Conservation (phyloP, 116 monocot species). For the Iris pallida region DNA sequence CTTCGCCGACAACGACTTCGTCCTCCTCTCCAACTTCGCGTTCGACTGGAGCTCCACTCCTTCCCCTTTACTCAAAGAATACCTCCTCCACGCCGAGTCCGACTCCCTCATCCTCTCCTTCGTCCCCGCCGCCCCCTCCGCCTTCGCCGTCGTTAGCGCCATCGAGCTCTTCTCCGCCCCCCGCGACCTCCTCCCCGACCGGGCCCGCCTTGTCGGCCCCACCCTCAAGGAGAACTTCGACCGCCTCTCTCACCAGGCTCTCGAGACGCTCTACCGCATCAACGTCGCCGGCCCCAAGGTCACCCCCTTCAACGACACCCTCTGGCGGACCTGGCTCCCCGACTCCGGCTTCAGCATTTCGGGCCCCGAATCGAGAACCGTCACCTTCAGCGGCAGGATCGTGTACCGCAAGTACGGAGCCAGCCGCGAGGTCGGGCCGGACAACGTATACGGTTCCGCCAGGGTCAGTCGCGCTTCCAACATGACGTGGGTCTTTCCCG, state of each 20-base stretch:
- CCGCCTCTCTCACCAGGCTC: slow-evolving; percentile 34
- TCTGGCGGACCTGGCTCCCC: slow-evolving; percentile 81
- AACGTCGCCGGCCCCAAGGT: slow-evolving; percentile 73
- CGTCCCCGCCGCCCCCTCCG: slow-evolving; percentile 22
- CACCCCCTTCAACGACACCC: slow-evolving; percentile 64
- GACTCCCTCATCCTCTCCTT: slow-evolving; percentile 42
- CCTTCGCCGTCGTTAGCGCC: slow-evolving; percentile 73
- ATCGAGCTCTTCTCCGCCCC: slow-evolving; percentile 73
- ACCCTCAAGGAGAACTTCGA: slow-evolving; percentile 12
- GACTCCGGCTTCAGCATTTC: slow-evolving; percentile 38
- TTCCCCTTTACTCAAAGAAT: slow-evolving; percentile 53
- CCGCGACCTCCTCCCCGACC: slow-evolving; percentile 29
- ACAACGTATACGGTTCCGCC: slow-evolving; percentile 58
- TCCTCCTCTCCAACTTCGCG: slow-evolving; percentile 50
- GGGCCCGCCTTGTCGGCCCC: slow-evolving; percentile 21
- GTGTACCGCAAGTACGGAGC: slow-evolving; percentile 53
- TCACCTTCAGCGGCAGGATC: slow-evolving; percentile 45
- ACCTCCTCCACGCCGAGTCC: slow-evolving; percentile 25
- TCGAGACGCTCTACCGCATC: slow-evolving; percentile 56
- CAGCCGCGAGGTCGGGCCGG: slow-evolving; percentile 61
- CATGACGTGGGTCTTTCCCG: slow-evolving; percentile 60
- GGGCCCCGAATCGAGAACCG: slow-evolving; percentile 1
- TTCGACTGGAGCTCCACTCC: not conserved
- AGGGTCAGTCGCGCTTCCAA: slow-evolving; percentile 39
- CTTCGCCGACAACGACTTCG: slow-evolving; percentile 23